phyloP scores from a whole-genome alignment of 345 rosid genomes.

The Hypericum perforatum region DNA sequence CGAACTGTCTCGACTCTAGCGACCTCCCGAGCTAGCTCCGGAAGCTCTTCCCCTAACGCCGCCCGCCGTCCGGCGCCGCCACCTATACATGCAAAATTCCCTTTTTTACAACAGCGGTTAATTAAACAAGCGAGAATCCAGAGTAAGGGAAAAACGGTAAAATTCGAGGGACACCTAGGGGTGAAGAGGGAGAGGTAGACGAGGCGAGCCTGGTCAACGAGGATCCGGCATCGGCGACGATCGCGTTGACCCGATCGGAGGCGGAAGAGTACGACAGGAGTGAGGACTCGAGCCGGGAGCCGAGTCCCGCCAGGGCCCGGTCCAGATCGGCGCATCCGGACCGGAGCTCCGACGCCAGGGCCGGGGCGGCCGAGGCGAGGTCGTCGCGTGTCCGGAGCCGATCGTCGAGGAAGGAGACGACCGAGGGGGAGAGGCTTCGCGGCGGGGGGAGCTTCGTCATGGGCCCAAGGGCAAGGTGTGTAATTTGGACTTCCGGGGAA shows the following conservation, averaged over 20 bases:
- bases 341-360: conserved; percentile 46
- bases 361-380: conserved; percentile 32
- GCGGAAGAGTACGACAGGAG: conserved; percentile 53
- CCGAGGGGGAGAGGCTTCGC: conserved; percentile 36
- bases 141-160: not conserved
- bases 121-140: not conserved
- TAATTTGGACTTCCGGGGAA: too few species aligned
- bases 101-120: not conserved
- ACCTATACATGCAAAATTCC: conserved; percentile 28
- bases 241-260: conserved; percentile 41
- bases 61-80: conserved; percentile 15
- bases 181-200: conserved; percentile 25
- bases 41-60: conserved; percentile 64
- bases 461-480: too few species aligned
- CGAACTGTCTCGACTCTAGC: conserved; percentile 76
- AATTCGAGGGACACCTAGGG: conserved; percentile 29
- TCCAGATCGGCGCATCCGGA: conserved; percentile 54
- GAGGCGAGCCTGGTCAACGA: conserved; percentile 48
- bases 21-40: conserved; percentile 77
- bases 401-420: conserved; percentile 44
- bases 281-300: conserved; percentile 42
- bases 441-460: conserved; percentile 29
- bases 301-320: conserved; percentile 35
- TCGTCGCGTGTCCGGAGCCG: conserved; percentile 30
- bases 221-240: conserved; percentile 27